Percentiles rank a stretch among this genome's conserved stretches.
Evolutionary conservation across 2,329 filamentous ascomycete species (phyloP).

Genomic region (Pseudocercospora fijiensis): DNA sequence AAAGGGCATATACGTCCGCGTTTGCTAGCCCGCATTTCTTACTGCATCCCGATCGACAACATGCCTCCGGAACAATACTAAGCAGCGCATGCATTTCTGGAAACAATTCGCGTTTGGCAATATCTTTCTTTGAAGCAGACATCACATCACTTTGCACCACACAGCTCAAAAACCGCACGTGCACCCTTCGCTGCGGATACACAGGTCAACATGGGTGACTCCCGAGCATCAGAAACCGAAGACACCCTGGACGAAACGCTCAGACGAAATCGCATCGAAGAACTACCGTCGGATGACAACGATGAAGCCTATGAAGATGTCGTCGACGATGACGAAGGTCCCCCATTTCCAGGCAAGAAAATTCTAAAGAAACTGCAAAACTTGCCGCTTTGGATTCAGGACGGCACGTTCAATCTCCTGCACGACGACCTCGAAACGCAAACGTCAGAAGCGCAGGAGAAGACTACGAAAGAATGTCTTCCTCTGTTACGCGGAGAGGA

Average conservation of each 20-base stretch:
- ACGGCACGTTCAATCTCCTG: constrained; percentile 29
- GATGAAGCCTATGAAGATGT: constrained; percentile 30
- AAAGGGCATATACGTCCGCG: neutral
- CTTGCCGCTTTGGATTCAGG: constrained; percentile 33
- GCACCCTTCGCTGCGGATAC: neutral
- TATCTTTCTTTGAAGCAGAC: neutral
- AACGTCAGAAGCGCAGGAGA: constrained; percentile 27
- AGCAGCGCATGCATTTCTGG: neutral
- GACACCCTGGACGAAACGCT: constrained; percentile 34
- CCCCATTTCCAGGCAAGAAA: constrained; percentile 33
- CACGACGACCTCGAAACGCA: constrained; percentile 29
- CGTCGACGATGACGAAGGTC: constrained; percentile 24
- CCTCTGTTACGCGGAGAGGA: constrained; percentile 31
- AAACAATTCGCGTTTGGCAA: neutral
- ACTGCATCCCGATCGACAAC: constrained; percentile 6
- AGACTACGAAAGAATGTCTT: constrained; percentile 31
- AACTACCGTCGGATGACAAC: constrained; percentile 33
- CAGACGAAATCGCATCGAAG: constrained; percentile 34
- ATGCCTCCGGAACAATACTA: constrained; percentile 3
- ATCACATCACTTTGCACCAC: neutral
- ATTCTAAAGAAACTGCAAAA: constrained; percentile 10
- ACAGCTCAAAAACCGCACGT: neutral
- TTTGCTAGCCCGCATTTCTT: constrained; percentile 6
- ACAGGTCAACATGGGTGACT: constrained; percentile 14
- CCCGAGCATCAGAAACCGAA: constrained; percentile 22